Conservation (phyloP, 2,329 filamentous ascomycete genomes). For the Pseudogymnoascus sp. region DNA sequence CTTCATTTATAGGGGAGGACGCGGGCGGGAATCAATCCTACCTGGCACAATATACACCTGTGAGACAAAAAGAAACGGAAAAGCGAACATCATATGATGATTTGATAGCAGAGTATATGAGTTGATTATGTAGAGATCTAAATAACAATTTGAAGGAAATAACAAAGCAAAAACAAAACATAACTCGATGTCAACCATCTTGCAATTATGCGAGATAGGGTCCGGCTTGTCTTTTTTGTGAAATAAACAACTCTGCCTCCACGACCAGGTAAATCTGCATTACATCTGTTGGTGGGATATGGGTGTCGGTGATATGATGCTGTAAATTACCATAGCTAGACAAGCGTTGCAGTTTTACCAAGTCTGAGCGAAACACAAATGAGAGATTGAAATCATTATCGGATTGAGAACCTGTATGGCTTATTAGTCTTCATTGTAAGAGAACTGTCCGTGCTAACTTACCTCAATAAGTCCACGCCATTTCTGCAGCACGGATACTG, state of each 20-base stretch:
- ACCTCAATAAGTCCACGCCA: neutral
- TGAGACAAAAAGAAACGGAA: neutral
- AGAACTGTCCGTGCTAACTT: neutral
- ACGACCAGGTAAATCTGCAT: too few relatives aligned
- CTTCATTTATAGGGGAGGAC: neutral
- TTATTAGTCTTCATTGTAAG: neutral
- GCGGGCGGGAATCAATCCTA: too few relatives aligned
- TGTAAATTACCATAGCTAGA: too few relatives aligned
- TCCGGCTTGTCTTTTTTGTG: neutral
- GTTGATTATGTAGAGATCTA: neutral
- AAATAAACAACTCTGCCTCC: neutral
- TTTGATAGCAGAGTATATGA: neutral
- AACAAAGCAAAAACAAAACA: neutral
- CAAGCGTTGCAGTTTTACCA: too few relatives aligned
- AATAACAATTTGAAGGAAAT: neutral
- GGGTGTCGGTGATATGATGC: too few relatives aligned
- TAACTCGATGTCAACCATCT: neutral
- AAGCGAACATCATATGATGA: neutral
- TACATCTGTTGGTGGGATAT: too few relatives aligned
- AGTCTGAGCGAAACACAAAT: neutral
- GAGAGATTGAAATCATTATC: neutral
- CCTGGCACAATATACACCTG: neutral
- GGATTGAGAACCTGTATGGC: neutral
- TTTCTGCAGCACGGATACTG: neutral
- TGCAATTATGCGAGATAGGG: neutral